Evolutionary conservation across 768 basidiomycete genomes (phyloP), one percentile per base, ranked within the genome.

Genomic region (Cystobasidium onofrii): DNA sequence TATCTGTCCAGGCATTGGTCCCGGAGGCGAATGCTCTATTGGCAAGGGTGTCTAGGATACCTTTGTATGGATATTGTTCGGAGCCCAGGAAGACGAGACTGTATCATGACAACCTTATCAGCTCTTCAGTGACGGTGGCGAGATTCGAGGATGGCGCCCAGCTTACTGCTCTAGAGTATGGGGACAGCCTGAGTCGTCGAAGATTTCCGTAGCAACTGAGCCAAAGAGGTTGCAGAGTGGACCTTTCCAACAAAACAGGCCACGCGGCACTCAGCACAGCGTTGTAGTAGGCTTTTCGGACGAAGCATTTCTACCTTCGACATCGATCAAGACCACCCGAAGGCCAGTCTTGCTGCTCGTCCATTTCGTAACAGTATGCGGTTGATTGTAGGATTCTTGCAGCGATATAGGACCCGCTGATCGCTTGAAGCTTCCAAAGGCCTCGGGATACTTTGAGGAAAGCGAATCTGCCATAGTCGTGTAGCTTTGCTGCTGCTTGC

Each of bases 1-100:
- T 93, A 79, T 90, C 95, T 1, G 96, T 98, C 96, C 95, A 99
- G 0, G 95, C 95, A 80, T 97, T 96, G 15, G 83, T 83, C 1
- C 73, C 83, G 77, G 71, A 29, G 18, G 69, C 90, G 80, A 94
- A 92, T 23, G 91, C 91, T 70, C 93, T 87, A 80, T 97, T 98
- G 1, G 96, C 96, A 25, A 99, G 85, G 72, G 90, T 88, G 82
- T 98, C 95, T 69, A 99, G 86, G 65, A 97, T 88, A 25, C 94
- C 95, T 80, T 98, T 97, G 85, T 91, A 91, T 0, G 95, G 94
- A 79, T 92, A 98, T 77, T 90, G 88, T 79, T 95, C 88, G 0
- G 92, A 95, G 4, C 96, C 96, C 85, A 97, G 90, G 80, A 98
- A 98, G 34, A 97, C 69, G 34, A 71, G 55, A 27, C 69, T 71